Evolutionary conservation across 176 grass and related monocot species (phyloP).

Genomic region (Oryza nivara): DNA sequence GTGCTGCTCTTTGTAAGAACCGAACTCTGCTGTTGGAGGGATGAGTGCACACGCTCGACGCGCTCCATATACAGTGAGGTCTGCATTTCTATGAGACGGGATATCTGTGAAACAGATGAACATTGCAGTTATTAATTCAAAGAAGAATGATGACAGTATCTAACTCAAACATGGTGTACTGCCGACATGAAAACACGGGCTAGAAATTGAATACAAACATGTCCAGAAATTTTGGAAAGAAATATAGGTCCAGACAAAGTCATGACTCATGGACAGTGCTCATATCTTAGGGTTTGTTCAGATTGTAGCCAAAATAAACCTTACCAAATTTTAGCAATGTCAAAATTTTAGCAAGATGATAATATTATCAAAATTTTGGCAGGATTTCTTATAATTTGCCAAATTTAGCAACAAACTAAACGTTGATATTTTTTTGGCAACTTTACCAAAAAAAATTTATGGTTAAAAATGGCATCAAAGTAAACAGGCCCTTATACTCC

Average conservation of each 20-base stretch:
- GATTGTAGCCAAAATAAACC: no score
- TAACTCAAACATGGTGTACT: neutral
- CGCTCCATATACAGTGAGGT: constrained; percentile 66
- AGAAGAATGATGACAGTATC: neutral
- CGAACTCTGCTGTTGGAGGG: constrained; percentile 32
- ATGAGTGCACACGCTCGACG: constrained; percentile 51
- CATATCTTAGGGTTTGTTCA: neutral
- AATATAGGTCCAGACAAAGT: neutral
- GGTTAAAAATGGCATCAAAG: no score
- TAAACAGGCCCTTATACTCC: no score
- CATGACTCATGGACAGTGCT: neutral
- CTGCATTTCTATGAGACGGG: constrained; percentile 91
- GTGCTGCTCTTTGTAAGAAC: neutral
- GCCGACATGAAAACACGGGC: neutral
- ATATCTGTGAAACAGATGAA: constrained; percentile 61
- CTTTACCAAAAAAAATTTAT: no score
- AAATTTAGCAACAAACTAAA: no score
- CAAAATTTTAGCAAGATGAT: no score
- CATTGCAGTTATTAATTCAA: neutral
- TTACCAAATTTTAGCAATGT: no score
- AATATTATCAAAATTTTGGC: no score
- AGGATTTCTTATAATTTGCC: no score
- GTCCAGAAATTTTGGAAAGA: no score
- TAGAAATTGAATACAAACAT: neutral
- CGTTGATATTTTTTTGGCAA: no score